phyloP scores from a whole-genome alignment of 2,329 filamentous ascomycete genomes.

The Colletotrichum eleusines region DNA sequence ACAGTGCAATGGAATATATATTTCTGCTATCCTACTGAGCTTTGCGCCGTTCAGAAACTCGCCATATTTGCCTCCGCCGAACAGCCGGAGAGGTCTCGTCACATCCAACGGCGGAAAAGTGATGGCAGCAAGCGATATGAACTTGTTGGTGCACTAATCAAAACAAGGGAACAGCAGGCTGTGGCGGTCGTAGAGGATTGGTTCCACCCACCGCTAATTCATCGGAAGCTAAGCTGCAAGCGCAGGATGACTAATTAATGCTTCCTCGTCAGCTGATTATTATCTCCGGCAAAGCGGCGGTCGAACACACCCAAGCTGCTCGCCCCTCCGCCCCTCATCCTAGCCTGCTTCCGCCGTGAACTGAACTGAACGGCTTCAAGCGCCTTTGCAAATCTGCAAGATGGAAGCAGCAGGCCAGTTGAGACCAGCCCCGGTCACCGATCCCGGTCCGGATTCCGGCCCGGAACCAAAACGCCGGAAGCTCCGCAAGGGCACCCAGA shows the following conservation, averaged over 20 bases:
- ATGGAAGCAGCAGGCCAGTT: background rate
- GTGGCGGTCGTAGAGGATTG: background rate
- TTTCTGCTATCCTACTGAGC: background rate
- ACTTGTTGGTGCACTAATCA: too few relatives aligned
- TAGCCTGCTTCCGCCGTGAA: background rate
- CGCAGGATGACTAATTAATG: conserved; percentile 29
- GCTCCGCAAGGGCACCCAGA: conserved; percentile 37
- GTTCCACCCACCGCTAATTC: conserved; percentile 23
- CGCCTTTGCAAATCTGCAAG: too few relatives aligned
- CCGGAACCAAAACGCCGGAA: conserved; percentile 30
- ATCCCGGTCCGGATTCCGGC: background rate
- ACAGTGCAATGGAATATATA: background rate
- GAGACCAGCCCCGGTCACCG: background rate
- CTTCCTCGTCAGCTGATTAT: background rate
- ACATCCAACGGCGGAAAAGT: background rate
- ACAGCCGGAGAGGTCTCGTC: background rate
- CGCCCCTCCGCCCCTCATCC: background rate
- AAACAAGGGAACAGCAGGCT: background rate
- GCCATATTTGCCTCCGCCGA: background rate
- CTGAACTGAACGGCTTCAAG: too few relatives aligned
- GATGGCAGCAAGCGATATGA: background rate
- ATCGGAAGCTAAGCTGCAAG: conserved; percentile 8
- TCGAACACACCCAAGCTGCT: conserved; percentile 2
- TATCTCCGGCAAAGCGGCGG: conserved; percentile 33
- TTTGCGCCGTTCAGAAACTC: background rate